Percentiles rank a stretch among this genome's conserved stretches.
Conservation (phyloP, 2,329 filamentous ascomycete genomes). For the Pochonia chlamydosporia region DNA sequence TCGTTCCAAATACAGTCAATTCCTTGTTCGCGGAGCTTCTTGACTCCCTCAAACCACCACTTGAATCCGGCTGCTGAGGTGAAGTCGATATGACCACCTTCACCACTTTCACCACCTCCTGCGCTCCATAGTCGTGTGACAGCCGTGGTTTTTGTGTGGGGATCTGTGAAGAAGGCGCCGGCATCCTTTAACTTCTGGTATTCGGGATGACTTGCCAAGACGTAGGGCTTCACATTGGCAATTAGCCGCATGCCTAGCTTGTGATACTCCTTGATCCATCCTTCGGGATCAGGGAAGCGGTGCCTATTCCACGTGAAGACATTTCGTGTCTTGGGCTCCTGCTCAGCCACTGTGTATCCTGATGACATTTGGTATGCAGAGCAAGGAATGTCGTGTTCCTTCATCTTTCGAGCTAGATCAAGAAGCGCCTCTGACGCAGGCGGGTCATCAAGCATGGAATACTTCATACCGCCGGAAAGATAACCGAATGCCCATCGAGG, state of each 20-base stretch:
- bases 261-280: conserved; percentile 57
- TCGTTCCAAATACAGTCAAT: conserved; percentile 77
- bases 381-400: conserved; percentile 61
- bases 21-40: conserved; percentile 53
- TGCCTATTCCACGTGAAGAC: conserved; percentile 57
- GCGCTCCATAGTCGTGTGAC: conserved; percentile 65
- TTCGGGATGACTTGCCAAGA: conserved; percentile 60
- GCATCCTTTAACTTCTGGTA: conserved; percentile 54
- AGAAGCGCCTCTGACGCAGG: conserved; percentile 53
- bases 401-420: conserved; percentile 54
- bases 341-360: conserved; percentile 64
- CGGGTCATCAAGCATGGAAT: conserved; percentile 43
- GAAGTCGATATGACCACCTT: conserved; percentile 69
- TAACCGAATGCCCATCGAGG: conserved; percentile 71
- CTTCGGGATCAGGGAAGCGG: conserved; percentile 63
- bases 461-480: conserved; percentile 58
- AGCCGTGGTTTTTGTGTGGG: conserved; percentile 43
- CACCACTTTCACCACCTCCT: conserved; percentile 60
- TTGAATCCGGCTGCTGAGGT: conserved; percentile 60
- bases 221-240: conserved; percentile 69
- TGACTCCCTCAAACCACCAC: conserved; percentile 68
- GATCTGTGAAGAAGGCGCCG: conserved; percentile 60
- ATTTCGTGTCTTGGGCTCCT: conserved; percentile 50
- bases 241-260: conserved; percentile 60
- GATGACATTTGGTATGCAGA: conserved; percentile 69